phyloP scores from a whole-genome alignment of 345 rosid genomes.

The Cardamine chenopodiifolia region DNA sequence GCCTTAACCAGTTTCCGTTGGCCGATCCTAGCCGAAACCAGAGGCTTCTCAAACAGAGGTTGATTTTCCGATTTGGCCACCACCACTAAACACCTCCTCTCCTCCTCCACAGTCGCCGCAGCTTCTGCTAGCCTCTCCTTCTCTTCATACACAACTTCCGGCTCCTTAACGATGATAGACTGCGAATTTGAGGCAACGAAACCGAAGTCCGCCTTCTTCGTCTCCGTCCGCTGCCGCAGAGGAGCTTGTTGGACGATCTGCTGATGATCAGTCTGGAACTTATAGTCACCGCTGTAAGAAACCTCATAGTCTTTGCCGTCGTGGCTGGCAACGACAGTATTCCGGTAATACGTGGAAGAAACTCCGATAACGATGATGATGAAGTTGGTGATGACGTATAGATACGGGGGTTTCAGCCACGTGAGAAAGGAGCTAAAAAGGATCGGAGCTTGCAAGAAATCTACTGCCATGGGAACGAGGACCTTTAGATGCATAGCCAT shows the following conservation, averaged over 20 bases:
- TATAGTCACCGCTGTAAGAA: constrained; percentile 22
- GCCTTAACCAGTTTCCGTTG: constrained; percentile 44
- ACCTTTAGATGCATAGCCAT: constrained; percentile 47
- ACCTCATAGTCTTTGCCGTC: constrained; percentile 23
- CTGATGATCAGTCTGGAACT: constrained; percentile 25
- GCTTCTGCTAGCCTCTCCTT: constrained; percentile 10
- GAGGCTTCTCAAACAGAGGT: constrained; percentile 58
- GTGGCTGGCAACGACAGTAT: not conserved
- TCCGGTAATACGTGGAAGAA: constrained; percentile 50
- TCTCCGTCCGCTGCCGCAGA: not conserved
- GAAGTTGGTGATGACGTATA: constrained; percentile 56
- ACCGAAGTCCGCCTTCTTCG: not conserved
- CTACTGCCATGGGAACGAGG: constrained; percentile 50
- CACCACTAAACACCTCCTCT: constrained; percentile 33
- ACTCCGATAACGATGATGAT: constrained; percentile 67
- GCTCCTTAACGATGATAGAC: constrained; percentile 2
- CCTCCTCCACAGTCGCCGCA: not conserved
- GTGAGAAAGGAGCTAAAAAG: constrained; percentile 49
- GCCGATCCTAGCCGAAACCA: constrained; percentile 39
- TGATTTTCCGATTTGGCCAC: constrained; percentile 42
- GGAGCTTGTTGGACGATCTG: not conserved
- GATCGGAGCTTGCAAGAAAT: constrained; percentile 49
- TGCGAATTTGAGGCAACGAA: not conserved
- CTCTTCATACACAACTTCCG: not conserved
- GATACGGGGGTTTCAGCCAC: constrained; percentile 67